Conservation (phyloP, 2,329 filamentous ascomycete genomes). For the Cercospora sp. region DNA sequence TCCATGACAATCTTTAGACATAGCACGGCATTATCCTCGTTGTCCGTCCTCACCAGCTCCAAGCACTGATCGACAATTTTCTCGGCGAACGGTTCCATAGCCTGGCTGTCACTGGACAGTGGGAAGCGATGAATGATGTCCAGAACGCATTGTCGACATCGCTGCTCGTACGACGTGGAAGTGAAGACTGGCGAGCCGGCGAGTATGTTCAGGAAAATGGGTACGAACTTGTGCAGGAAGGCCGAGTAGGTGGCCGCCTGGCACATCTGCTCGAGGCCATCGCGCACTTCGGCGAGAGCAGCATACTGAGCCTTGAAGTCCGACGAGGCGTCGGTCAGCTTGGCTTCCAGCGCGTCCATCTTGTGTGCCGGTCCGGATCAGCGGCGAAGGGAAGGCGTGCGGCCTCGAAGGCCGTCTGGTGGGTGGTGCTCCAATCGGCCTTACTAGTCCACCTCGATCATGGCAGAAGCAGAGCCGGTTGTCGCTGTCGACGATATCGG, state of each 20-base stretch:
- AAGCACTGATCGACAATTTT: slow-evolving; percentile 90
- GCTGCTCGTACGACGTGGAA: slow-evolving; percentile 87
- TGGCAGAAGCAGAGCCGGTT: not conserved
- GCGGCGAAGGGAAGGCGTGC: not conserved
- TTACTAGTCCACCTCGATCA: not conserved
- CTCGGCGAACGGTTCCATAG: slow-evolving; percentile 82
- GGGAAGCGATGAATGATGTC: slow-evolving; percentile 91
- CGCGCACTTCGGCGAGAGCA: slow-evolving; percentile 81
- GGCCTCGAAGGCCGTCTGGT: slow-evolving; percentile 1
- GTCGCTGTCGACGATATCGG: not conserved
- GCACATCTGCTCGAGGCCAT: slow-evolving; percentile 87
- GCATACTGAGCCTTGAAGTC: slow-evolving; percentile 81
- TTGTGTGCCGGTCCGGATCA: not conserved
- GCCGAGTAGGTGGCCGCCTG: slow-evolving; percentile 71
- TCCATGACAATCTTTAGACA: slow-evolving; percentile 99
- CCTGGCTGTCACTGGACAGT: slow-evolving; percentile 62
- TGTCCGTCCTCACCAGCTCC: slow-evolving; percentile 83
- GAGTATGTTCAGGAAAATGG: slow-evolving; percentile 82
- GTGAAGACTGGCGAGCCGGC: slow-evolving; percentile 86
- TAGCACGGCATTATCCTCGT: slow-evolving; percentile 97
- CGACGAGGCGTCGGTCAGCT: slow-evolving; percentile 47
- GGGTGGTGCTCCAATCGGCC: not conserved
- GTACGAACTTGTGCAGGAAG: slow-evolving; percentile 86
- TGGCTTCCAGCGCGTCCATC: slow-evolving; percentile 49
- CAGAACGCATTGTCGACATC: slow-evolving; percentile 87